Evolutionary conservation across 345 rosid species (phyloP), one percentile per base, ranked within the genome.

Genomic region (Laguncularia racemosa): DNA sequence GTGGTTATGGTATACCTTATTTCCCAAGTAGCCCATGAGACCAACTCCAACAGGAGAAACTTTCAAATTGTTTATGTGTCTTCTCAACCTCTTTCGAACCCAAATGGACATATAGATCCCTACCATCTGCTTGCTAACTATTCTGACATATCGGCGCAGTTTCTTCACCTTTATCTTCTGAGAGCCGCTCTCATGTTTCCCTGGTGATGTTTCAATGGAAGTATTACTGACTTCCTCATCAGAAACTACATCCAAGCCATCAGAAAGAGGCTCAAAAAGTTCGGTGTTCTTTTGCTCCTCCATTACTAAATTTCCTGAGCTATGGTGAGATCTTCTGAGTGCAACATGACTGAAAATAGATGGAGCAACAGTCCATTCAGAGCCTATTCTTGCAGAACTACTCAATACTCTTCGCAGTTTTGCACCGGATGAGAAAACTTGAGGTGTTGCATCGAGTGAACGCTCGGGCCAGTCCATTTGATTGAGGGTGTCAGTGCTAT

Each of bases 31-130:
- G 20, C 99, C 99, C 99, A 95, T 95, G 28, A 95, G 83, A 44
- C 99, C 99, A 56, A 95, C 86, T 72, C 99, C 99, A 46, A 95
- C 99, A 0, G 86, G 96, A 38, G 97, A 88, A 64, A 95, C 99
- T 78, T 75, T 76, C 74, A 95, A 63, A 60, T 95, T 88, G 80
- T 90, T 95, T 64, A 95, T 79, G 52, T 84, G 97, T 60, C 84
- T 77, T 76, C 99, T 82, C 67, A 95, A 73, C 69, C 84, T 73
- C 69, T 82, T 73, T 12, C 93, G 81, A 71, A 88, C 93, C 99
- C 99, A 95, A 61, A 95, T 56, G 12, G 99, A 95, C 51, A 95
- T 69, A 57, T 95, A 88, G 53, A 95, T 90, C 52, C 99, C 99
- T 20, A 95, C 95, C 99, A 95, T 95, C 73, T 95, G 99, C 75